A percentile compares a stretch with the other conserved stretches of the same genome.
These are phyloP conservation scores for Lactarius trivialis DNA, from an alignment of 768 basidiomycete genomes.

Conservation along the genomic window DNA sequence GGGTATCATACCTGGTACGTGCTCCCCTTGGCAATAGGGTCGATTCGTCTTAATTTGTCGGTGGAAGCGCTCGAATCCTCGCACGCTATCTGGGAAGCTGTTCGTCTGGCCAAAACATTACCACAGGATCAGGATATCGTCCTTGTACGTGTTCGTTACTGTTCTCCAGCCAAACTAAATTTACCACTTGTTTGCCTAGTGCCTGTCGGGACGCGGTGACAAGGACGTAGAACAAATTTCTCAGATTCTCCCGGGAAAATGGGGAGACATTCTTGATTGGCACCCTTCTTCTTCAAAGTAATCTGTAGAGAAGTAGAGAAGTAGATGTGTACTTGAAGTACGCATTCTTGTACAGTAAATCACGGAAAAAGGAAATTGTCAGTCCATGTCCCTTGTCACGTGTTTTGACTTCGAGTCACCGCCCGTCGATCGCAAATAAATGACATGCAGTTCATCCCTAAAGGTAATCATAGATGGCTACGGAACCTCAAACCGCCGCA, in stretches of 20 bases:
- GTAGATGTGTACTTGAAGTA: background rate
- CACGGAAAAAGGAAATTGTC: background rate
- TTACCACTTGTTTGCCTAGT: slow-evolving; percentile 39
- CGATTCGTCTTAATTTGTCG: slow-evolving; percentile 13
- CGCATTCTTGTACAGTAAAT: background rate
- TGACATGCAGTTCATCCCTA: background rate
- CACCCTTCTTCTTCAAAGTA: slow-evolving; percentile 46
- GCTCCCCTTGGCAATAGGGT: background rate
- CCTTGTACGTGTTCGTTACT: slow-evolving; percentile 53
- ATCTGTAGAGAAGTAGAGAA: background rate
- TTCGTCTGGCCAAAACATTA: slow-evolving; percentile 77
- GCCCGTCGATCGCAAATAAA: background rate
- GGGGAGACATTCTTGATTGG: slow-evolving; percentile 94
- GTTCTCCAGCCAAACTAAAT: slow-evolving; percentile 1
- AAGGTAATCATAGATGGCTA: slow-evolving; percentile 33
- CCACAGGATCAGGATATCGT: slow-evolving; percentile 84
- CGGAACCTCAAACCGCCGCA: slow-evolving; percentile 34
- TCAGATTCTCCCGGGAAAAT: slow-evolving; percentile 84
- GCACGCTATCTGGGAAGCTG: slow-evolving; percentile 92
- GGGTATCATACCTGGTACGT: slow-evolving; percentile 90
- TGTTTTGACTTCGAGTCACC: background rate
- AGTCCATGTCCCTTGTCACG: background rate
- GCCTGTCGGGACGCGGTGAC: slow-evolving; percentile 91
- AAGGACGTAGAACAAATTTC: slow-evolving; percentile 98
- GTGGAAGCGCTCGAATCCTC: slow-evolving; percentile 84